Conservation (phyloP, 2,329 filamentous ascomycete species). For the Paracoccidioides brasiliensis region DNA sequence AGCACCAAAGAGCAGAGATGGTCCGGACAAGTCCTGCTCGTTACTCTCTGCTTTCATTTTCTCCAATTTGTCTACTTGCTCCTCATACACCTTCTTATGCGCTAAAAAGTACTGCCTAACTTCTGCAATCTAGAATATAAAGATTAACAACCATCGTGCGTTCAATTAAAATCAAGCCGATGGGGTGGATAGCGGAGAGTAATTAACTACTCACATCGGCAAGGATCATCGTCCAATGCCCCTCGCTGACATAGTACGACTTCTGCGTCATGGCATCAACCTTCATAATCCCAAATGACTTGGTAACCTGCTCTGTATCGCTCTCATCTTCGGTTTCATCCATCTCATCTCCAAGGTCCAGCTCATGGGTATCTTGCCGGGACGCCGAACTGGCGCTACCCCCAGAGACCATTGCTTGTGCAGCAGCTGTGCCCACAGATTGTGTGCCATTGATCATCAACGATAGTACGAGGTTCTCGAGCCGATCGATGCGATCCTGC, state of each 20-base stretch:
- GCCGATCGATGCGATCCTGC: constrained; percentile 93
- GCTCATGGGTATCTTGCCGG: constrained; percentile 22
- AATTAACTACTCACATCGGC: constrained; percentile 41
- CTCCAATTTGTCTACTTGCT: constrained; percentile 64
- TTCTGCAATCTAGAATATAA: constrained; percentile 55
- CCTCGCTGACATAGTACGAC: constrained; percentile 67
- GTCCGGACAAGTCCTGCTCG: constrained; percentile 44
- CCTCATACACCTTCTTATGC: constrained; percentile 81
- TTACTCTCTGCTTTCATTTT: constrained; percentile 47
- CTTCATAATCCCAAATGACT: constrained; percentile 69
- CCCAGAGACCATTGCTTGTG: constrained; percentile 23
- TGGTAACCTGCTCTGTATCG: constrained; percentile 56
- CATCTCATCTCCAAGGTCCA: constrained; percentile 20
- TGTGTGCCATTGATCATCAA: constrained; percentile 81
- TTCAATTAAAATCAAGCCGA: neutral
- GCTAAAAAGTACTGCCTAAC: constrained; percentile 80
- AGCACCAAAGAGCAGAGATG: constrained; percentile 66
- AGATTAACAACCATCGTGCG: neutral
- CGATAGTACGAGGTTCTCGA: constrained; percentile 83
- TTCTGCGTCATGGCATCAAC: constrained; percentile 63
- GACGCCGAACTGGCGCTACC: constrained; percentile 24
- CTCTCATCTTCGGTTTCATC: constrained; percentile 50
- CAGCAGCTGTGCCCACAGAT: constrained; percentile 44
- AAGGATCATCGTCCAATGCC: constrained; percentile 71
- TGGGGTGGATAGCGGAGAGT: neutral